These are phyloP conservation scores for Lumnitzera racemosa DNA, from an alignment of 345 rosid species.

Conservation along the genomic window DNA sequence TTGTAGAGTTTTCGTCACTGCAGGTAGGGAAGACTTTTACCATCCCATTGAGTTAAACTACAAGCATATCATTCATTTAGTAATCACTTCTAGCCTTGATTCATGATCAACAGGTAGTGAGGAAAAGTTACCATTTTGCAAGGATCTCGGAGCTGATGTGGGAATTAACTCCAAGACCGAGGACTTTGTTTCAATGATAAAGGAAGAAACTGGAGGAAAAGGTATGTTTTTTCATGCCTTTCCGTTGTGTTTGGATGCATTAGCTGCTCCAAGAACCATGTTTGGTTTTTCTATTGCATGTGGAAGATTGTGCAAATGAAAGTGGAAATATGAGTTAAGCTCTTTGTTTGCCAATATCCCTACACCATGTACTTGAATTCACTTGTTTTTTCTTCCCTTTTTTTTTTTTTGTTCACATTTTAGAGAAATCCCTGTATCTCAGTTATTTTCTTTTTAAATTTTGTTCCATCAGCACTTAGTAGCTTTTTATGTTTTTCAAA, in stretches of 20 bases:
- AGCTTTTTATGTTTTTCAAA: too few relatives aligned
- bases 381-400: too few relatives aligned
- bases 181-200: conserved; percentile 74
- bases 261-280: background rate
- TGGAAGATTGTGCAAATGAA: background rate
- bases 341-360: too few relatives aligned
- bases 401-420: too few relatives aligned
- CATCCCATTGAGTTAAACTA: background rate
- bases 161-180: conserved; percentile 87
- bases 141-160: conserved; percentile 84
- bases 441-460: too few relatives aligned
- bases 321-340: too few relatives aligned
- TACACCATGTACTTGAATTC: too few relatives aligned
- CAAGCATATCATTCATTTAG: background rate
- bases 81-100: background rate
- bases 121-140: conserved; percentile 73
- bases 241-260: background rate
- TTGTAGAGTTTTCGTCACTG: conserved; percentile 66
- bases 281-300: background rate
- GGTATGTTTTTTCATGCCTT: conserved; percentile 25
- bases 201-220: conserved; percentile 81
- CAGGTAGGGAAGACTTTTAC: conserved; percentile 35
- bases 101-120: conserved; percentile 45
- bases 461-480: too few relatives aligned
- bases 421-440: too few relatives aligned